These are phyloP conservation scores for Neoboletus brunneissimus DNA, from an alignment of 768 basidiomycete genomes.

Conservation along the genomic window DNA sequence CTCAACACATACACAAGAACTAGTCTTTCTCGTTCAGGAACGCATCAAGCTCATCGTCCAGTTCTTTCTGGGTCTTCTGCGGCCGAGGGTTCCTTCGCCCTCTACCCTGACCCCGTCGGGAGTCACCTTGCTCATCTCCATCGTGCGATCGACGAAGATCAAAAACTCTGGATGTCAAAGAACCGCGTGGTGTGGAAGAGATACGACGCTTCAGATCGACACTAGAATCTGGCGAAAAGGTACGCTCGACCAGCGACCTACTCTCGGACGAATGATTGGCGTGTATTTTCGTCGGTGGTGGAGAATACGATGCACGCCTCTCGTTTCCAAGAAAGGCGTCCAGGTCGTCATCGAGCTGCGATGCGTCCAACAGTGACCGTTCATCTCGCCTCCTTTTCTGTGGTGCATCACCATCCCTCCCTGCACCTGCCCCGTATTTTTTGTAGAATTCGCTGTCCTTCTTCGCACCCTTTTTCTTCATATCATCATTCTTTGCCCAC, in stretches of 20 bases:
- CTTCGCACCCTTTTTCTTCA: slow-evolving; percentile 76
- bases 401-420: slow-evolving; percentile 51
- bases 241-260: slow-evolving; percentile 55
- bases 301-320: slow-evolving; percentile 33
- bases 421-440: slow-evolving; percentile 64
- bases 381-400: slow-evolving; percentile 39
- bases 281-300: slow-evolving; percentile 64
- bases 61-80: slow-evolving; percentile 66
- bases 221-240: slow-evolving; percentile 44
- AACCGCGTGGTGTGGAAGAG: slow-evolving; percentile 35
- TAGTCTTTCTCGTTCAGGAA: slow-evolving; percentile 58
- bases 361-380: slow-evolving; percentile 33
- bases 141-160: slow-evolving; percentile 20
- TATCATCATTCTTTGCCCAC: slow-evolving; percentile 69
- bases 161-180: slow-evolving; percentile 16
- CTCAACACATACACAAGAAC: slow-evolving; percentile 14
- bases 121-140: slow-evolving; percentile 26
- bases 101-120: slow-evolving; percentile 30
- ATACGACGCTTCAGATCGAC: slow-evolving; percentile 44
- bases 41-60: slow-evolving; percentile 81
- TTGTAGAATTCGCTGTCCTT: slow-evolving; percentile 75
- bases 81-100: slow-evolving; percentile 42
- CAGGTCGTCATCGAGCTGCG: slow-evolving; percentile 61
- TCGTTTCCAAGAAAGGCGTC: slow-evolving; percentile 63
- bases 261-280: slow-evolving; percentile 60